Percentiles rank a stretch among this genome's conserved stretches.
These are phyloP conservation scores for Candida tibetensis DNA, from an alignment of 805 yeast species.

Conservation along the genomic window DNA sequence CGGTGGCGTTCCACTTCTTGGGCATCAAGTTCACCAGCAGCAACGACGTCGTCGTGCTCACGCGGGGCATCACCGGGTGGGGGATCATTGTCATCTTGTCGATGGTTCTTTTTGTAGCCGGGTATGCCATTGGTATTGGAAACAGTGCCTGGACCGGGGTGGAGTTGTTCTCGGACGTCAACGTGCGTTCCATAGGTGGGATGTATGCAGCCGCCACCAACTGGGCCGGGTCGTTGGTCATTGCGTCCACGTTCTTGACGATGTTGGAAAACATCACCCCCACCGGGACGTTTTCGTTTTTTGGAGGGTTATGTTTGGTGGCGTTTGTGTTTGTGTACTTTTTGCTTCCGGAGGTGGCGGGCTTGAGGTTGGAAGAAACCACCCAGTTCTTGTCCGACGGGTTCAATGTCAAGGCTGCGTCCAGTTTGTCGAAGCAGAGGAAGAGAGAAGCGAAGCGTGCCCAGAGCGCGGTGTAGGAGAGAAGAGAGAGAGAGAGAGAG, in stretches of 20 bases:
- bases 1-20: conserved; percentile 88
- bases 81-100: conserved; percentile 81
- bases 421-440: conserved; percentile 36
- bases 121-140: conserved; percentile 93
- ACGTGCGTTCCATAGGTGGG: conserved; percentile 88
- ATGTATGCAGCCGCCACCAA: conserved; percentile 89
- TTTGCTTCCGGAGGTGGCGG: conserved; percentile 90
- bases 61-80: conserved; percentile 69
- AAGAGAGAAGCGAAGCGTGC: conserved; percentile 17
- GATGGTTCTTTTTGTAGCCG: conserved; percentile 84
- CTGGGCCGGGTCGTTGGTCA: conserved; percentile 92
- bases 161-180: conserved; percentile 85
- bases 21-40: conserved; percentile 56
- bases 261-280: conserved; percentile 94
- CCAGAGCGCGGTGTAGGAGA: too few relatives aligned
- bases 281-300: conserved; percentile 88
- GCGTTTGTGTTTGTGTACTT: conserved; percentile 74
- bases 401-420: conserved; percentile 66
- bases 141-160: conserved; percentile 98
- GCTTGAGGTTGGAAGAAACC: conserved; percentile 87
- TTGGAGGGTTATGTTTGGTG: conserved; percentile 75
- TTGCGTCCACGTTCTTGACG: conserved; percentile 89
- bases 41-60: conserved; percentile 32
- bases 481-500: too few relatives aligned
- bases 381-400: conserved; percentile 79